A percentile compares a stretch with the other conserved stretches of the same genome.
Evolutionary conservation across 805 yeast species (phyloP).

Genomic region (Ascoidea rubescens): DNA sequence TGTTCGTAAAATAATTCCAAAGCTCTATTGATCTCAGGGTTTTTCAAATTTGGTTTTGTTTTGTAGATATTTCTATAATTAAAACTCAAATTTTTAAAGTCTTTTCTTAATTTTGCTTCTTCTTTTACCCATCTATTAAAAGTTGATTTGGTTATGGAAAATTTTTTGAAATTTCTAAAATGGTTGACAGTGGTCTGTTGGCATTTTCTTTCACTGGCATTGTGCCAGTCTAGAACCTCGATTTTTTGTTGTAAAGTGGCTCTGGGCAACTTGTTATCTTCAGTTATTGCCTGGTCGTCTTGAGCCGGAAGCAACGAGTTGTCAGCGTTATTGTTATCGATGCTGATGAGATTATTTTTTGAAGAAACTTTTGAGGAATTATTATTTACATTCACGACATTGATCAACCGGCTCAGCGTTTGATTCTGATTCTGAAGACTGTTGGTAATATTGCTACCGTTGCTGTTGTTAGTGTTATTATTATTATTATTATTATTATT

Average conservation of each 20-base stretch:
- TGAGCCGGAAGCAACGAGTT: neutral
- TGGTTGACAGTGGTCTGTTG: slow-evolving; percentile 22
- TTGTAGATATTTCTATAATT: slow-evolving; percentile 17
- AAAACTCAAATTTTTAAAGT: slow-evolving; percentile 15
- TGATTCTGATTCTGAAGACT: neutral
- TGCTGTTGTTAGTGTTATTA: slow-evolving; percentile 2
- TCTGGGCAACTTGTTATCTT: slow-evolving; percentile 15
- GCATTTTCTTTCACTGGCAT: slow-evolving; percentile 17
- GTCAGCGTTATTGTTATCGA: neutral
- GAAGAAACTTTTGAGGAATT: neutral
- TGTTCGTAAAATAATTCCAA: slow-evolving; percentile 24
- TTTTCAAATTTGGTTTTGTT: slow-evolving; percentile 19
- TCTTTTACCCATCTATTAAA: slow-evolving; percentile 25
- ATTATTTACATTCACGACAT: too few relatives aligned
- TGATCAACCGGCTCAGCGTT: neutral
- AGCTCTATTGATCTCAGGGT: slow-evolving; percentile 22
- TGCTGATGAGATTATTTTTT: neutral
- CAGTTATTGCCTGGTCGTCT: neutral
- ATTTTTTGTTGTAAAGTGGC: slow-evolving; percentile 25
- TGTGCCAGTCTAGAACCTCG: slow-evolving; percentile 22
- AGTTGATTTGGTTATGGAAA: slow-evolving; percentile 24
- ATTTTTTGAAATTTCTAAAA: slow-evolving; percentile 18
- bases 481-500: neutral
- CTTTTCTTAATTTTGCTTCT: slow-evolving; percentile 18
- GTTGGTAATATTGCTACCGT: slow-evolving; percentile 2